Evolutionary conservation across 1,284 basidiomycete genomes (phyloP), one percentile per base, ranked within the genome.

Genomic region (Ustilago shanxiensis): DNA sequence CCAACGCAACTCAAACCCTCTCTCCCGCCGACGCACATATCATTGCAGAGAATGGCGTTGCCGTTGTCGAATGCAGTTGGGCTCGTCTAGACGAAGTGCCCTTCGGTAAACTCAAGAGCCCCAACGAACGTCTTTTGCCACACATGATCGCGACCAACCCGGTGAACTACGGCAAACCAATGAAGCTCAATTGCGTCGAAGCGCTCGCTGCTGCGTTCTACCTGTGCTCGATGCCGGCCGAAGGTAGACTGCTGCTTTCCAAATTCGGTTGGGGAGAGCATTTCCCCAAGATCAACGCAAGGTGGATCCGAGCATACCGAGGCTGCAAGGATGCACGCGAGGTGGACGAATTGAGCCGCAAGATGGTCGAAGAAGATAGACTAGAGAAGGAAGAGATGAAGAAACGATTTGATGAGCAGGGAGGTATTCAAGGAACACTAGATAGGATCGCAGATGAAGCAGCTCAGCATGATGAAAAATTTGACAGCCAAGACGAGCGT

Each of bases 1-100:
- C 96, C 0, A 93, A 95, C 83, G 96, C 92, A 0, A 93, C 90
- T 22, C 89, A 91, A 78, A 89, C 93, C 2, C 90, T 98, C 29
- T 93, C 92, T 53, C 95, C 94, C 0, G 90, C 92, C 0, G 96
- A 99, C 85, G 90, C 91, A 18, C 91, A 93, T n/a, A 91, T 95
- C 58, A 88, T 98, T 14, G 88, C 89, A 3, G 89, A 90, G 66
- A 88, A 89, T 45, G 96, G 96, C 0, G 88, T 98, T 1, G 96
- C 96, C 0, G 96, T 99, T 9, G 95, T 99, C 1, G 96, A 99
- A 85, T 98, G 95, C 86, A 95, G 94, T 4, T 99, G 96, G 96
- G 96, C 96, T 2, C 89, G 95, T 22, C 87, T 98, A 8, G 93
- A 95, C 60, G 95, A 98, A 75, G 92, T 98, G 2, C 96, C 96